Base-by-base conservation (phyloP, 139 green algal genomes). In the Pedinophyceae sp. region DNA sequence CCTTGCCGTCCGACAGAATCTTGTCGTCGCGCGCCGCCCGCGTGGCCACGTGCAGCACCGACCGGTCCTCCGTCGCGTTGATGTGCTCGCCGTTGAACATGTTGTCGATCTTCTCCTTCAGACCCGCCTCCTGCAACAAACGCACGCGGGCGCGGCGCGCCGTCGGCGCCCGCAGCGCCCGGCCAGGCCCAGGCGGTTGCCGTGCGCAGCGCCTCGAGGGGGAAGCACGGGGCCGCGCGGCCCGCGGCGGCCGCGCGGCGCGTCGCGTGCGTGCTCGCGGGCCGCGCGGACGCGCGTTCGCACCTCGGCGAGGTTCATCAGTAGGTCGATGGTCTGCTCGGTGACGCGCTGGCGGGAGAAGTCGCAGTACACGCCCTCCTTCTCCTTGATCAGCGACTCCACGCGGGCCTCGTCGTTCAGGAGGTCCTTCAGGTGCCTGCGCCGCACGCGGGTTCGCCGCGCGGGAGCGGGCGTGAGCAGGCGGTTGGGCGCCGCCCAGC, bases 51-150 rank as follows among this genome's bases (percentile, higher is more conserved):
- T 99, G 92, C 62, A 99, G 79, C 65, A 97, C 92, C 15, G 92
- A 80, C 0, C 92, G 66, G 63, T 94, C 76, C 77, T 99, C 92
- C 3, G 88, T 94, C 30, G 65, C 70, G 76, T 96, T 97, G 70
- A 97, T 88, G 67, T 86, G 80, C 53, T 96, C 75, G 24, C 92
- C 92, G 6, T 16, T 48, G 64, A 96, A 97, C 92, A 99, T 97
- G 38, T 67, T 70, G 17, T 87, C 66, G 27, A 98, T 94, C 81
- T 99, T 99, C 43, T 69, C 64, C 30, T 78, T 67, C 57, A 99
- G 61, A 1, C 82, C 62, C 0, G 78, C 68, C 20, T 61, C 60
- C 4, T 75, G 50, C n/a, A n/a, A n/a, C n/a, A n/a, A n/a, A n/a
- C n/a, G n/a, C n/a, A n/a, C n/a, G n/a, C n/a, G n/a, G n/a, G n/a